Evolutionary conservation across 2,329 filamentous ascomycete genomes (phyloP).

Genomic region (Fusarium verticillioides): DNA sequence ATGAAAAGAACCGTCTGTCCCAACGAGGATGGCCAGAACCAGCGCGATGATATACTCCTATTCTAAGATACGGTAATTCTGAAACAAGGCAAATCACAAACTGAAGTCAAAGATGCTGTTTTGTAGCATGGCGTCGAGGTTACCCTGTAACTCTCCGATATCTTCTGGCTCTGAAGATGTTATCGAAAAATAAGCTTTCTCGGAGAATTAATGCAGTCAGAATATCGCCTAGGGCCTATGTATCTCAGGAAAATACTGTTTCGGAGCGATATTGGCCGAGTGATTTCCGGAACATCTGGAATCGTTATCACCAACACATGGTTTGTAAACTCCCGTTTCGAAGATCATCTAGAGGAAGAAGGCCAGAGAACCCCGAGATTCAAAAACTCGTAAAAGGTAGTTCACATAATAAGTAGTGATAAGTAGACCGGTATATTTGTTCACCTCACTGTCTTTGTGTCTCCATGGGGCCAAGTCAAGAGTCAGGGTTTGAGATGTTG

Average conservation of each 20-base stretch:
- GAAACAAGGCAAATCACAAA: neutral
- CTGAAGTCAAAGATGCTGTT: neutral
- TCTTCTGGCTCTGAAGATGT: neutral
- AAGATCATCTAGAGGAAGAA: neutral
- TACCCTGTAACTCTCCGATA: neutral
- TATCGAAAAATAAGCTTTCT: no score
- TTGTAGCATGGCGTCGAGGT: neutral
- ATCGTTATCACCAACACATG: neutral
- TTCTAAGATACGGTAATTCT: neutral
- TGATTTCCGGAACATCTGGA: neutral
- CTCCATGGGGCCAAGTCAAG: neutral
- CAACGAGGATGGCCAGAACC: neutral
- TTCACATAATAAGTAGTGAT: neutral
- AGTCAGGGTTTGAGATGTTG: neutral
- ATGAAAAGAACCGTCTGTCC: no score
- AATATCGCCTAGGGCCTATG: no score
- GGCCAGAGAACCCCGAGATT: no score
- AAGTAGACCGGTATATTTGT: neutral
- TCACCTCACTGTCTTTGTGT: neutral
- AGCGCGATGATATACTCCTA: neutral
- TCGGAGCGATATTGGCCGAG: neutral
- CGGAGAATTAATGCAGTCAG: no score
- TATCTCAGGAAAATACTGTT: rapidly evolving
- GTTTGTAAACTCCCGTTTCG: neutral
- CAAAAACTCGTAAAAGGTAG: neutral